Evolutionary conservation across 257 asterid genomes (phyloP).

Genomic region (Dorcoceras hygrometricum): DNA sequence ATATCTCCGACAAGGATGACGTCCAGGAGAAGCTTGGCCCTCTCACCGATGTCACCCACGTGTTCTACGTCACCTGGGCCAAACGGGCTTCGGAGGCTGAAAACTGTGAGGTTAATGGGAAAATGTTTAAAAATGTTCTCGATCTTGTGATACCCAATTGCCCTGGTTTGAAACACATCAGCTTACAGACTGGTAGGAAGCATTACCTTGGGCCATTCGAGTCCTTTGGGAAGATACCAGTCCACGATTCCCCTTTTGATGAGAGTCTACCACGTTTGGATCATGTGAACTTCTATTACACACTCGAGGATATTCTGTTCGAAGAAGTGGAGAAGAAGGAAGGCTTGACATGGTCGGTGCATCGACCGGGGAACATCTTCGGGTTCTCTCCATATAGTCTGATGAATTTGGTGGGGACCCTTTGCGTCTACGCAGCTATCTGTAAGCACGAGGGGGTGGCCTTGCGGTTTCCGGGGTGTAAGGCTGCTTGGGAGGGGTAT

Average conservation of each 20-base stretch:
- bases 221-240: slow-evolving; percentile 14
- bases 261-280: slow-evolving; percentile 31
- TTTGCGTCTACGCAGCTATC: slow-evolving; percentile 33
- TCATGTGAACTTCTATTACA: slow-evolving; percentile 22
- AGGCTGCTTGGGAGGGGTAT: slow-evolving; percentile 34
- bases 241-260: slow-evolving; percentile 29
- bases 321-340: slow-evolving; percentile 33
- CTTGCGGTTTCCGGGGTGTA: slow-evolving; percentile 33
- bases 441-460: slow-evolving; percentile 34
- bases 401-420: slow-evolving; percentile 29
- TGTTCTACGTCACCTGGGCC: slow-evolving; percentile 37
- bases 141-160: slow-evolving; percentile 30
- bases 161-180: slow-evolving; percentile 33
- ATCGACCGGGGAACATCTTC: slow-evolving; percentile 28
- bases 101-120: slow-evolving; percentile 28
- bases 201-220: slow-evolving; percentile 32
- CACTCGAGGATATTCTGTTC: slow-evolving; percentile 33
- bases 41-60: slow-evolving; percentile 34
- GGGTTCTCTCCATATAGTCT: slow-evolving; percentile 34
- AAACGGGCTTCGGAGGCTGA: slow-evolving; percentile 20
- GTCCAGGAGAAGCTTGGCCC: slow-evolving; percentile 19
- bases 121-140: slow-evolving; percentile 34
- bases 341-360: slow-evolving; percentile 37
- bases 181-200: slow-evolving; percentile 32
- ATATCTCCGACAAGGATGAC: slow-evolving; percentile 25